Base-by-base conservation (phyloP, 2,329 filamentous ascomycete genomes). In the Claviceps paspali region DNA sequence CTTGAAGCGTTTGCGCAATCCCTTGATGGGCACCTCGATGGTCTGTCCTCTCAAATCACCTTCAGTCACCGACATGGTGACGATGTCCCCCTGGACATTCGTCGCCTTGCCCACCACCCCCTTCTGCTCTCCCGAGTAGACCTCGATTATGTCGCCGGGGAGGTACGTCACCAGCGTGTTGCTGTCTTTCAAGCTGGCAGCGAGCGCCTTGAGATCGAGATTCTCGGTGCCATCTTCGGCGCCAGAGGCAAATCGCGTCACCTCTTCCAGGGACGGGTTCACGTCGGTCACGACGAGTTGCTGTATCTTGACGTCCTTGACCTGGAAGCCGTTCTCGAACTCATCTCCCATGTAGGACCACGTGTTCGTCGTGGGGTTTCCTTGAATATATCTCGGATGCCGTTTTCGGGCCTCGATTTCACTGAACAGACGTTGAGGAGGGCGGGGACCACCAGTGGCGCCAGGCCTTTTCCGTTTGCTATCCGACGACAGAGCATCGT, bases 101-200 rank as follows among this genome's bases (percentile, higher is more conserved):
- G 82, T 76, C 2, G 85, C 86, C 49, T 79, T 85, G 50, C 91
- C 91, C 23, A 83, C 69, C 11, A 96, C 81, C 36, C 91, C 91
- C 52, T 82, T 85, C 54, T 98, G 91, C 61, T 98, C 91, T 46
- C 91, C 91, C 40, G 87, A 78, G 57, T 87, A 96, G 30, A 98
- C 85, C 58, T 96, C 88, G 17, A 98, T 87, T n/a, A 87, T 77
- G 55, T 98, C 91, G 24, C 92, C 92, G 3, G 87, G 83, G 5
- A 93, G 72, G 51, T 94, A 98, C 3, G 82, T 80, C 24, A 87
- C 80, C 43, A 82, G 81, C 7, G 78, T 76, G 41, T 82, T 82
- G 47, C 77, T 82, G 41, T 84, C 82, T 54, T 93, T 94, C 38
- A 96, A 66, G 46, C 85, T 94, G 34, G 86, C 82, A 7, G 88